Base-by-base conservation (phyloP, 345 rosid genomes). In the Psidium friedrichsthalianum region DNA sequence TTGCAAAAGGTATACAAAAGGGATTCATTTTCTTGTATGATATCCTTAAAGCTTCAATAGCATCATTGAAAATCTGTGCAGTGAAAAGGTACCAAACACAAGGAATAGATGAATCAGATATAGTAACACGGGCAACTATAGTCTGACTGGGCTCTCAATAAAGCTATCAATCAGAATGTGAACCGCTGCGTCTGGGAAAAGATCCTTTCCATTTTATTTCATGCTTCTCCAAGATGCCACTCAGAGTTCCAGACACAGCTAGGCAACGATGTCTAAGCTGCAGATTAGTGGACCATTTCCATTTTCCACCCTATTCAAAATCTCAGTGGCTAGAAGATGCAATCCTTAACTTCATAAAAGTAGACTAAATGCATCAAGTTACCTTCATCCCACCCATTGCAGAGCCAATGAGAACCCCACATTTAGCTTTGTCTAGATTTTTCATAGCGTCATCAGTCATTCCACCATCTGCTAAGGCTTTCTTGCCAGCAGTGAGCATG, bases 321-420 rank as follows among this genome's bases (percentile, higher is more conserved):
- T 64, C 76, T 64, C 44, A 64, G 36, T 32, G 24, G 76, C 76
- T 64, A 36, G 76, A 64, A 64, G 76, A 64, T 32, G 76, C 36
- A 64, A 64, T 20, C 44, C 44, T 32, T 84, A 20, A 29, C 18
- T 61, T n/a, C 51, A 59, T 36, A 36, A 36, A 69, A 21, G 47
- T 69, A 36, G 47, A 69, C 80, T 36, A 36, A 69, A 69, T 36
- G 47, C 80, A 69, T 36, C 80, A 36, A 69, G 25, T 88, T 86
- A 93, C 94, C 91, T 88, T 89, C 91, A 93, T 90, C 78, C 93
- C 92, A 83, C 93, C 93, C 90, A 91, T 86, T 87, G 89, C 93
- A 74, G 94, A 90, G 76, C 94, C 94, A 88, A 93, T 89, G 83
- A 93, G 78, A 69, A 93, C 92, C 57, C 95, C 95, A 83, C 94